Percentiles rank a stretch among this genome's conserved stretches.
phyloP scores from a whole-genome alignment of 257 asterid genomes.

The Avicennia marina region DNA sequence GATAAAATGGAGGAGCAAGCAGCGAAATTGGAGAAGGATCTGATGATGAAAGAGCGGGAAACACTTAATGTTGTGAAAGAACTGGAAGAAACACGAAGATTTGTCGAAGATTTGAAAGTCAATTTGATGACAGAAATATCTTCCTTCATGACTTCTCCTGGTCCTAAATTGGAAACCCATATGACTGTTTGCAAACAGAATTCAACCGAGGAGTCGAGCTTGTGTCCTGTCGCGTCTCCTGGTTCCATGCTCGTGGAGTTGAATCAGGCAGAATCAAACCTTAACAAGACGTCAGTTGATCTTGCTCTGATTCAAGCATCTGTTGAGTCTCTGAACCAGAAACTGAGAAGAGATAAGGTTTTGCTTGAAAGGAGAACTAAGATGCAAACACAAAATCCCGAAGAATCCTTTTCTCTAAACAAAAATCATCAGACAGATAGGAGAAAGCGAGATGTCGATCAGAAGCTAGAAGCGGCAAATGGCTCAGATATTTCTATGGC shows the following conservation, averaged over 20 bases:
- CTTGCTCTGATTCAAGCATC: conserved; percentile 79
- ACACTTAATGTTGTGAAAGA: conserved; percentile 30
- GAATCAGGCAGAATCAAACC: conserved; percentile 61
- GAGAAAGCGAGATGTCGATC: not conserved
- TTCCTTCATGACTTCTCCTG: conserved; percentile 35
- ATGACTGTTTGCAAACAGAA: not conserved
- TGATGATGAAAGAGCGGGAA: conserved; percentile 52
- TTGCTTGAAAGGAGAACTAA: conserved; percentile 25
- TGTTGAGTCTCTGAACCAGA: conserved; percentile 68
- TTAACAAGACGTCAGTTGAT: conserved; percentile 57
- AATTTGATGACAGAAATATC: conserved; percentile 48
- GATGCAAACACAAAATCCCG: conserved; percentile 16
- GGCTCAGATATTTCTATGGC: conserved; percentile 9
- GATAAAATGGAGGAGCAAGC: conserved; percentile 63
- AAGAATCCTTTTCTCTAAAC: conserved; percentile 10
- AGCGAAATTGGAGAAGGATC: conserved; percentile 52
- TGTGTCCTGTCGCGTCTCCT: too few relatives aligned
- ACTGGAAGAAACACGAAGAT: not conserved
- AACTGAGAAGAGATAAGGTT: conserved; percentile 41
- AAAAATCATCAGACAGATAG: conserved; percentile 12
- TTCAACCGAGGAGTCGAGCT: conserved; percentile 25
- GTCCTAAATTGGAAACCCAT: conserved; percentile 15
- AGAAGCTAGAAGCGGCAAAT: not conserved
- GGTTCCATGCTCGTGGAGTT: conserved; percentile 61
- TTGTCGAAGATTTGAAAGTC: not conserved